Evolutionary conservation across 495 filamentous ascomycete species (phyloP).

Genomic region (Penicillium robsamsonii): DNA sequence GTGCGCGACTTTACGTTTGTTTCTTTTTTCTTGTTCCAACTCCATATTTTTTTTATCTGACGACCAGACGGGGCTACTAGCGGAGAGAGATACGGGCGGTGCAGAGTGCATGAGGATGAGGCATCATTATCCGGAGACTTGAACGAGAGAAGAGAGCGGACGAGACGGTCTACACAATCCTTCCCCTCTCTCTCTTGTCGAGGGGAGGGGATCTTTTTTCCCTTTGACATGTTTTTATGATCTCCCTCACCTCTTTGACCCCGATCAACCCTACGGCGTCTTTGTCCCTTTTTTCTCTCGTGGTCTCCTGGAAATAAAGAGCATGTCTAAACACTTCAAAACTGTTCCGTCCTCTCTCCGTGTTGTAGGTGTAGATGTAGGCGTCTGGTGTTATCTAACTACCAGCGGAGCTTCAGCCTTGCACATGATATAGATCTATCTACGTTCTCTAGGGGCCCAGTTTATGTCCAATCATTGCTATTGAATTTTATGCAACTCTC

Average conservation of each 20-base stretch:
- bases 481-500: neutral
- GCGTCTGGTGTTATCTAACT: neutral
- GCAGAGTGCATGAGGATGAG: conserved; percentile 31
- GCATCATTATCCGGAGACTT: conserved; percentile 22
- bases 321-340: conserved; percentile 37
- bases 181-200: conserved; percentile 13
- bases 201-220: conserved; percentile 23
- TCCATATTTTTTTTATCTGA: conserved; percentile 27
- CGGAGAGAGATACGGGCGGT: conserved; percentile 23
- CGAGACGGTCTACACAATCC: conserved; percentile 19
- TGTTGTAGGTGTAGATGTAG: conserved; percentile 16
- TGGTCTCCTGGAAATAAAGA: conserved; percentile 41
- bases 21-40: conserved; percentile 23
- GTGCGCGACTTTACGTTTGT: conserved; percentile 30
- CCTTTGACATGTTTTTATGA: conserved; percentile 25
- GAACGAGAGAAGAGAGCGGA: conserved; percentile 31
- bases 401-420: neutral
- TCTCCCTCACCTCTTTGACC: conserved; percentile 33
- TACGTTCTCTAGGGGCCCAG: neutral
- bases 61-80: conserved; percentile 36
- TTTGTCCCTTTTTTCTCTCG: conserved; percentile 36
- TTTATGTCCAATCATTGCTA: conserved; percentile 1
- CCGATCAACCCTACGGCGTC: conserved; percentile 31
- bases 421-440: neutral
- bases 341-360: conserved; percentile 18